A percentile compares a stretch with the other conserved stretches of the same genome.
Conservation (phyloP, 208 protist species). For the Acanthamoeba healyi region DNA sequence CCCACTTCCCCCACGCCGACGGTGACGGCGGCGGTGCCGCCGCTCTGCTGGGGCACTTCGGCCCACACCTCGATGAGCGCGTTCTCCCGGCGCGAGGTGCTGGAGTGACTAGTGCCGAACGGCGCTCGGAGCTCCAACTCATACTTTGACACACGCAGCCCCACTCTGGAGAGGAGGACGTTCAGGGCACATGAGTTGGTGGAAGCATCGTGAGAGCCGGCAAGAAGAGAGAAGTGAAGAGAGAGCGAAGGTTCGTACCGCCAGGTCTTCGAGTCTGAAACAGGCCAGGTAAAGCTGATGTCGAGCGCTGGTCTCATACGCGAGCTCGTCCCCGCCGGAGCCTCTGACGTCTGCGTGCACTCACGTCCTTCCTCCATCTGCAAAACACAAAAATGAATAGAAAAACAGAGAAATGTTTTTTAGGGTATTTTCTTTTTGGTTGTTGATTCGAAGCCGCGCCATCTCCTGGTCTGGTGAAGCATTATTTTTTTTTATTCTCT, state of each 20-base stretch:
- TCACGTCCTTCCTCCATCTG: no score
- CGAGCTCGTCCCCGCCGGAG: not conserved
- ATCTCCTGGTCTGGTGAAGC: no score
- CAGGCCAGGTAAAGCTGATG: not conserved
- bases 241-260: not conserved
- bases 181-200: no score
- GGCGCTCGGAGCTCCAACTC: slow-evolving; percentile 3
- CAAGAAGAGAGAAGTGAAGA: not conserved
- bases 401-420: not conserved
- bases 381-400: not conserved
- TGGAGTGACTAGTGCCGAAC: slow-evolving; percentile 53
- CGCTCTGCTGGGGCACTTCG: not conserved
- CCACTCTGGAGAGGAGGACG: not conserved
- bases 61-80: slow-evolving; percentile 63
- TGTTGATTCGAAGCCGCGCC: no score
- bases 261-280: not conserved
- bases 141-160: slow-evolving; percentile 6
- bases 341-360: not conserved
- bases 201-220: not conserved
- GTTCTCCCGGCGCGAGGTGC: slow-evolving; percentile 18
- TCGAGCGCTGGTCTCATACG: not conserved
- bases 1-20: slow-evolving; percentile 39
- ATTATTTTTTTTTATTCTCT: not conserved
- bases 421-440: not conserved
- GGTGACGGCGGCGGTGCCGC: not conserved